A percentile compares a stretch with the other conserved stretches of the same genome.
These are phyloP conservation scores for Moniliophthora roreri DNA, from an alignment of 1,284 basidiomycete species.

Conservation along the genomic window DNA sequence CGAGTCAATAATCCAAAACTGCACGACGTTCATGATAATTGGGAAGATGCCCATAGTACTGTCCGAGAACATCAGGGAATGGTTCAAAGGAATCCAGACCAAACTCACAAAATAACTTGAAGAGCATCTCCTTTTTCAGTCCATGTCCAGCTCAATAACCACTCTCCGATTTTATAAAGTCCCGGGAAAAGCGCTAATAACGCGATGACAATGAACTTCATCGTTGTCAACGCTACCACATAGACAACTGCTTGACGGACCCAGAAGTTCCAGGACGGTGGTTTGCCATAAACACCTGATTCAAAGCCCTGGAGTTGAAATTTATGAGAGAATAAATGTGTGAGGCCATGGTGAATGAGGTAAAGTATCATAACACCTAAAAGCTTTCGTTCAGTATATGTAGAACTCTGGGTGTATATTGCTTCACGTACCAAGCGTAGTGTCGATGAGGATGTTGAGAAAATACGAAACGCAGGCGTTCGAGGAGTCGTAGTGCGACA, in stretches of 20 bases:
- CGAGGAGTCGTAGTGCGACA: slow-evolving; percentile 63
- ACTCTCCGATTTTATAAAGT: slow-evolving; percentile 75
- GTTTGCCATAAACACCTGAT: slow-evolving; percentile 86
- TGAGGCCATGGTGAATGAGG: slow-evolving; percentile 69
- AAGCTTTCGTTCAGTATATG: slow-evolving; percentile 6
- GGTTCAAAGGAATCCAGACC: neutral
- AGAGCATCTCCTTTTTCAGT: slow-evolving; percentile 54
- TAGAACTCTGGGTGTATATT: neutral
- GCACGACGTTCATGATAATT: slow-evolving; percentile 88
- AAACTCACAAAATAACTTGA: slow-evolving; percentile 81
- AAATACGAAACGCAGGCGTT: slow-evolving; percentile 94
- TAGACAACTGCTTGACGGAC: slow-evolving; percentile 85
- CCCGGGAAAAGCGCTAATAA: slow-evolving; percentile 73
- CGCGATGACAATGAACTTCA: slow-evolving; percentile 86
- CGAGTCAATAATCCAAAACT: slow-evolving; percentile 88
- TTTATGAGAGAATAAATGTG: slow-evolving; percentile 65
- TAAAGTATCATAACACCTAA: slow-evolving; percentile 87
- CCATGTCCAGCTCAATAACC: slow-evolving; percentile 82
- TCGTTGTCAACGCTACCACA: slow-evolving; percentile 78
- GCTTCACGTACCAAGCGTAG: slow-evolving; percentile 74
- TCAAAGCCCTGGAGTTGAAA: slow-evolving; percentile 76
- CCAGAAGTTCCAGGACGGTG: slow-evolving; percentile 77
- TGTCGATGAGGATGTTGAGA: slow-evolving; percentile 93
- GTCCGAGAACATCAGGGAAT: slow-evolving; percentile 13
- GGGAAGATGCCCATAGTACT: slow-evolving; percentile 94